Conservation (phyloP, 75 land plant species). For the Cryptomeria japonica region DNA sequence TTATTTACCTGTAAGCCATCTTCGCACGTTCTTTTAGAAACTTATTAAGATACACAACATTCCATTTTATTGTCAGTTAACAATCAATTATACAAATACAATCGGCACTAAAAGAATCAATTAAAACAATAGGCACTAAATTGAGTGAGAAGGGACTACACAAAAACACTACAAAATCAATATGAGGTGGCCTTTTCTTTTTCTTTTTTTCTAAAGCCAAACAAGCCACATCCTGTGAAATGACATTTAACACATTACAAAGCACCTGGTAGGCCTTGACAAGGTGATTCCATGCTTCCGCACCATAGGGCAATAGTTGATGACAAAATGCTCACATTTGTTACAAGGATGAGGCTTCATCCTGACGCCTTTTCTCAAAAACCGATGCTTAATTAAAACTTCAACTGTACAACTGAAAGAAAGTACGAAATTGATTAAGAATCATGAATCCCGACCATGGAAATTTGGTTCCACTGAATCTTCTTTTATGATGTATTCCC, state of each 20-base stretch:
- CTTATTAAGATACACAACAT: neutral
- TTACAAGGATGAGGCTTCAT: neutral
- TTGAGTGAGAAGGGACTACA: slow-evolving; percentile 8
- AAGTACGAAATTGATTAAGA: neutral
- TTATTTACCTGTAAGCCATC: neutral
- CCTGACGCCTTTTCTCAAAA: slow-evolving; percentile 6
- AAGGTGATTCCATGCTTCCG: neutral
- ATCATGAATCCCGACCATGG: neutral
- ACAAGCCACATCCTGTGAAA: neutral
- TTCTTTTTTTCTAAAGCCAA: neutral
- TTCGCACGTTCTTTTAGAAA: neutral
- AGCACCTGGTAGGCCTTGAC: neutral
- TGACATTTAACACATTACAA: slow-evolving; percentile 1
- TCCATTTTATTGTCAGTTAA: slow-evolving; percentile 1
- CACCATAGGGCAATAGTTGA: neutral
- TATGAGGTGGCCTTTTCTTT: neutral
- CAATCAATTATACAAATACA: neutral
- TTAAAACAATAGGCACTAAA: neutral
- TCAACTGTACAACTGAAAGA: neutral
- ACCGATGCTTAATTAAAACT: neutral
- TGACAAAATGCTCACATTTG: slow-evolving; percentile 3
- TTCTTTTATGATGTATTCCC: slow-evolving; percentile 6
- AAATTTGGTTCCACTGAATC: neutral
- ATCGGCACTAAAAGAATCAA: neutral
- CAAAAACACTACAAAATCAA: neutral